phyloP scores from a whole-genome alignment of 2,329 filamentous ascomycete species.

The Triangularia verruculosa region DNA sequence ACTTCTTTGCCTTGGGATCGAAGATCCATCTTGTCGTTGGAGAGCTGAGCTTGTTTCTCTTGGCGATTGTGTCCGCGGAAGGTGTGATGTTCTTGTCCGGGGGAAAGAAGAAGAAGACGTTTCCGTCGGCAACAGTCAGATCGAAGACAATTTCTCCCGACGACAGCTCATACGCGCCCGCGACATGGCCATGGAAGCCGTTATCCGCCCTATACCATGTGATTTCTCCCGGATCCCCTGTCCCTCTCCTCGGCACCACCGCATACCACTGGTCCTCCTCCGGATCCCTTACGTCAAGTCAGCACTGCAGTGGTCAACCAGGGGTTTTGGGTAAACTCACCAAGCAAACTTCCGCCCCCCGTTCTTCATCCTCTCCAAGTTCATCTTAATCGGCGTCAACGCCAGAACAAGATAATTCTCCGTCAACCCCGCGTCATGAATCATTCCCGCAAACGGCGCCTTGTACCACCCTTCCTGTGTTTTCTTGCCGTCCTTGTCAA shows the following conservation, averaged over 20 bases:
- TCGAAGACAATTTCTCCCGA: slow-evolving; percentile 45
- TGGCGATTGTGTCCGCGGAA: slow-evolving; percentile 21
- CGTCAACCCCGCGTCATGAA: slow-evolving; percentile 48
- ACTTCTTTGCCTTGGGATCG: slow-evolving; percentile 35
- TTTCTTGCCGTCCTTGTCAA: slow-evolving; percentile 42
- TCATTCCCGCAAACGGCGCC: slow-evolving; percentile 52
- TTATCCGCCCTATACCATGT: slow-evolving; percentile 51
- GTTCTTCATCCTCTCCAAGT: slow-evolving; percentile 41
- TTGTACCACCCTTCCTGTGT: slow-evolving; percentile 48
- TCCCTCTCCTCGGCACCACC: slow-evolving; percentile 47
- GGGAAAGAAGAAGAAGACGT: slow-evolving; percentile 47
- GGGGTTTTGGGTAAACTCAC: too few species aligned
- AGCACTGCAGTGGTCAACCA: too few species aligned
- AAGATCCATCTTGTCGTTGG: slow-evolving; percentile 42
- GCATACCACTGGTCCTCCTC: slow-evolving; percentile 55
- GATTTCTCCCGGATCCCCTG: slow-evolving; percentile 49
- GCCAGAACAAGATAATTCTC: slow-evolving; percentile 48
- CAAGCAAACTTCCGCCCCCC: slow-evolving; percentile 51
- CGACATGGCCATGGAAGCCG: slow-evolving; percentile 48
- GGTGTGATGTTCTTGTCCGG: slow-evolving; percentile 33
- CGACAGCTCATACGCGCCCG: slow-evolving; percentile 47
- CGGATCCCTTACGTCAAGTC: too few species aligned
- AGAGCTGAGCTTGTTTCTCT: slow-evolving; percentile 37
- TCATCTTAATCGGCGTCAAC: slow-evolving; percentile 47
- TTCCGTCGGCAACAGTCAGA: slow-evolving; percentile 42